Conservation (phyloP, 352 stramenopile species). For the Globisporangium orthogonon region DNA sequence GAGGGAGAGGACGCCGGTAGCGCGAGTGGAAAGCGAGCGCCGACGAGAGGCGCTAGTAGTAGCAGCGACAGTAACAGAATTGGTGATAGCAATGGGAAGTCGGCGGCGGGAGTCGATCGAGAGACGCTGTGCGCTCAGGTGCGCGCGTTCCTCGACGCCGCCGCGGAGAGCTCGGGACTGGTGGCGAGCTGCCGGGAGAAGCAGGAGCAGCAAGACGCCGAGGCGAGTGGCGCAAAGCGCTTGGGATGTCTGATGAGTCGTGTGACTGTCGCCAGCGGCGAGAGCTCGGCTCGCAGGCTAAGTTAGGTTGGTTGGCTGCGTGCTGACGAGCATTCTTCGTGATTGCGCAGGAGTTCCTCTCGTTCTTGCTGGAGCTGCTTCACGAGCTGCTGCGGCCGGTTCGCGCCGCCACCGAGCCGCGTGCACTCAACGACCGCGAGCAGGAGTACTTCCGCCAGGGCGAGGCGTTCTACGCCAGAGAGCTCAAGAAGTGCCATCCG, state of each 20-base stretch:
- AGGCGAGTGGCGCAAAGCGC: constrained; percentile 15
- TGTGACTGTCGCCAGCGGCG: no score
- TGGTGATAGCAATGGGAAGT: no score
- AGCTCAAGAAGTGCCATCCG: constrained; percentile 23
- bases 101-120: not conserved
- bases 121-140: constrained; percentile 12
- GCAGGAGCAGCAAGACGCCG: constrained; percentile 79
- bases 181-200: constrained; percentile 21
- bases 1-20: not conserved
- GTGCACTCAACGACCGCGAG: constrained; percentile 1
- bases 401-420: not conserved
- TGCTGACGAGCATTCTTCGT: not conserved
- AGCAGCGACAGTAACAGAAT: not conserved
- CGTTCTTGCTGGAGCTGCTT: constrained; percentile 60
- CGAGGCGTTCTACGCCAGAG: constrained; percentile 18
- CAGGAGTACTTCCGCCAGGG: constrained; percentile 16
- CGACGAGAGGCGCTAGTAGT: not conserved
- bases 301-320: not conserved
- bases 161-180: constrained; percentile 46
- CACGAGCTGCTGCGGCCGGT: constrained; percentile 41
- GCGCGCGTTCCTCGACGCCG: constrained; percentile 22
- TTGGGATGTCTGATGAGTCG: not conserved
- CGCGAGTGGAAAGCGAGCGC: not conserved
- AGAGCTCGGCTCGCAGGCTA: no score
- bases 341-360: constrained; percentile 47